Percentiles rank a stretch among this genome's conserved stretches.
These are phyloP conservation scores for Candida gigantensis DNA, from an alignment of 1,139 yeast species.

Conservation along the genomic window DNA sequence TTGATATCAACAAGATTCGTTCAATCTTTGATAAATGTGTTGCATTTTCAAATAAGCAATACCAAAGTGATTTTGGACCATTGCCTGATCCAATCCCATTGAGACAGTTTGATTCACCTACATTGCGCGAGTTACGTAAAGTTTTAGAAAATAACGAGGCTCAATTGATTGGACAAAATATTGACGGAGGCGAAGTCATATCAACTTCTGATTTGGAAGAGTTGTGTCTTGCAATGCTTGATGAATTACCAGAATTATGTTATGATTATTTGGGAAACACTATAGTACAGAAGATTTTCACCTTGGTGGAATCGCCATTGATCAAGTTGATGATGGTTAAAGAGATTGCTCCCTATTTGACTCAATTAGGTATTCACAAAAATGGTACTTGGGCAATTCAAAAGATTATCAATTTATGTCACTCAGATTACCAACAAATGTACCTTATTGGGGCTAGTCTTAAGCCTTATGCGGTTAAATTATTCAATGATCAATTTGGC, in stretches of 20 bases:
- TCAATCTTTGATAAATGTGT: slow-evolving; percentile 35
- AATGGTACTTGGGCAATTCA: slow-evolving; percentile 99
- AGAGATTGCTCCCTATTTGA: slow-evolving; percentile 74
- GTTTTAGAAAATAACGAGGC: slow-evolving; percentile 48
- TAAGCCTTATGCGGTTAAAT: slow-evolving; percentile 78
- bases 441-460: slow-evolving; percentile 67
- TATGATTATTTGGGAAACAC: slow-evolving; percentile 96
- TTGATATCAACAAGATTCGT: slow-evolving; percentile 34
- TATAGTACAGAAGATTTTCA: slow-evolving; percentile 87
- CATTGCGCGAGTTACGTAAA: slow-evolving; percentile 61
- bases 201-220: slow-evolving; percentile 70
- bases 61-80: slow-evolving; percentile 61
- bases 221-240: slow-evolving; percentile 79
- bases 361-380: slow-evolving; percentile 93
- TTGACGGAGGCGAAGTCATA: slow-evolving; percentile 17
- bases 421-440: slow-evolving; percentile 67
- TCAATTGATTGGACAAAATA: slow-evolving; percentile 10
- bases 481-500: slow-evolving; percentile 94
- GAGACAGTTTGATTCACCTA: slow-evolving; percentile 86
- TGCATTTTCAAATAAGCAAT: slow-evolving; percentile 34
- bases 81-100: slow-evolving; percentile 63
- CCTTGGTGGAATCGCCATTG: slow-evolving; percentile 62
- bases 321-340: slow-evolving; percentile 82
- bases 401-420: slow-evolving; percentile 78
- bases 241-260: slow-evolving; percentile 87